phyloP scores from a whole-genome alignment of 176 grass and related monocot species.

The Elymus sibiricus region DNA sequence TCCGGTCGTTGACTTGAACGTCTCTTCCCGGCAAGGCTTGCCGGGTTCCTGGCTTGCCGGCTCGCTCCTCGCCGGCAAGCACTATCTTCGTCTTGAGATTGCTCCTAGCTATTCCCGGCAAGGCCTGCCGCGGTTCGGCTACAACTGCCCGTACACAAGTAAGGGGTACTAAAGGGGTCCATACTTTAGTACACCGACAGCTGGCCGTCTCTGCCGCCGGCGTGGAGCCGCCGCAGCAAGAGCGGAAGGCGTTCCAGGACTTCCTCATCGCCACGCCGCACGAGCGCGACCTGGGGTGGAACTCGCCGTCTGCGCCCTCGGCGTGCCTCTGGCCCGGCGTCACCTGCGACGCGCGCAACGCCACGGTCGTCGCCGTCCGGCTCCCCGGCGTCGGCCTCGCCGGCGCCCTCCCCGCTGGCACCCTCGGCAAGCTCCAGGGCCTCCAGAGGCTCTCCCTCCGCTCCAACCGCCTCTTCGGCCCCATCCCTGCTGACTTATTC shows the following conservation, averaged over 20 bases:
- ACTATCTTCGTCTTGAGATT: too few species aligned
- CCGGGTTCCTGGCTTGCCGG: too few species aligned
- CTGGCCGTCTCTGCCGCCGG: not conserved
- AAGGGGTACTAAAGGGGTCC: too few species aligned
- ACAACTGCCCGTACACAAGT: too few species aligned
- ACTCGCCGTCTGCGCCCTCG: constrained; percentile 29
- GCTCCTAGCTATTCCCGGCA: too few species aligned
- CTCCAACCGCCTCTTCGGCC: constrained; percentile 60
- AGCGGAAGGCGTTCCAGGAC: constrained; percentile 40
- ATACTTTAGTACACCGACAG: too few species aligned
- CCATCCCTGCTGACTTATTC: constrained; percentile 55
- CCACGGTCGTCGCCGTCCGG: constrained; percentile 42
- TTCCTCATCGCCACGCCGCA: constrained; percentile 56
- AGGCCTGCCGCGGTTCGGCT: too few species aligned
- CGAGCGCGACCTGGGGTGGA: constrained; percentile 55
- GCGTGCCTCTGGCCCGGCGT: constrained; percentile 69
- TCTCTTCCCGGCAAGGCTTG: too few species aligned
- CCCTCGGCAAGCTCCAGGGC: constrained; percentile 21
- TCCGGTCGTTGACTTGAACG: too few species aligned
- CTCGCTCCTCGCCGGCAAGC: too few species aligned
- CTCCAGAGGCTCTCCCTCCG: constrained; percentile 69
- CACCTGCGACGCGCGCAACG: constrained; percentile 45
- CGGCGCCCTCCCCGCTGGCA: constrained; percentile 37
- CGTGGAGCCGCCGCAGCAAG: constrained; percentile 42
- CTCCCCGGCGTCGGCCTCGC: constrained; percentile 73